Conservation (phyloP, 106 monocot genomes). For the Dendrobium chrysotoxum region DNA sequence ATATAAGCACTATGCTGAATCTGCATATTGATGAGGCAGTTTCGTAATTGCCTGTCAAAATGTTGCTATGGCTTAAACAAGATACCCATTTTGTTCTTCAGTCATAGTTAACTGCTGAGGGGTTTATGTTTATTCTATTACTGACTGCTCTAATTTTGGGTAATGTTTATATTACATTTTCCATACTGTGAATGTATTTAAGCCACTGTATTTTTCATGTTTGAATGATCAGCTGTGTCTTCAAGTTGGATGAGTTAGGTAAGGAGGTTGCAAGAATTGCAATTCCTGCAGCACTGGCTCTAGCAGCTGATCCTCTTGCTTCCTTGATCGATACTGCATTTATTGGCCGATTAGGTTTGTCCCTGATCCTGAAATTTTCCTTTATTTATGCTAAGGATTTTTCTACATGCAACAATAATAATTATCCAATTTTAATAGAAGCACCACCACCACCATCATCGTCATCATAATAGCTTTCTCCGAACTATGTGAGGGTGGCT, state of each 20-base stretch:
- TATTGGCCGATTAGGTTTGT: constrained; percentile 69
- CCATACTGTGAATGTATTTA: neutral
- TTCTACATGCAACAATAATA: neutral
- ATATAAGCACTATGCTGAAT: neutral
- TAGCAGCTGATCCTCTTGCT: constrained; percentile 92
- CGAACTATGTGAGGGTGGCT: neutral
- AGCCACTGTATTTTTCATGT: neutral
- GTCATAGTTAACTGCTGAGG: neutral
- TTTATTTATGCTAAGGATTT: neutral
- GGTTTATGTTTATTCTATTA: neutral
- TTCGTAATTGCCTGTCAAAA: neutral
- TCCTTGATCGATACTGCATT: constrained; percentile 91
- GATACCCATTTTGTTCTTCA: neutral
- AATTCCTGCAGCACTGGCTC: constrained; percentile 78
- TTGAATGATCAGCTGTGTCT: constrained; percentile 28
- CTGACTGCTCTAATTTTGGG: neutral
- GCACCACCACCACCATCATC: neutral
- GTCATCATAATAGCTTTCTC: neutral
- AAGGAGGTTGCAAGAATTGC: constrained; percentile 61
- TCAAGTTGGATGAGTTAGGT: constrained; percentile 83
- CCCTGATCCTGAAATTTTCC: neutral
- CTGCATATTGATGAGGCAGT: neutral
- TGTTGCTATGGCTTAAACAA: neutral
- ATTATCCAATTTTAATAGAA: neutral
- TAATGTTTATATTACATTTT: neutral